Conservation (phyloP, 2,329 filamentous ascomycete genomes). For the Xylariaceae sp. region DNA sequence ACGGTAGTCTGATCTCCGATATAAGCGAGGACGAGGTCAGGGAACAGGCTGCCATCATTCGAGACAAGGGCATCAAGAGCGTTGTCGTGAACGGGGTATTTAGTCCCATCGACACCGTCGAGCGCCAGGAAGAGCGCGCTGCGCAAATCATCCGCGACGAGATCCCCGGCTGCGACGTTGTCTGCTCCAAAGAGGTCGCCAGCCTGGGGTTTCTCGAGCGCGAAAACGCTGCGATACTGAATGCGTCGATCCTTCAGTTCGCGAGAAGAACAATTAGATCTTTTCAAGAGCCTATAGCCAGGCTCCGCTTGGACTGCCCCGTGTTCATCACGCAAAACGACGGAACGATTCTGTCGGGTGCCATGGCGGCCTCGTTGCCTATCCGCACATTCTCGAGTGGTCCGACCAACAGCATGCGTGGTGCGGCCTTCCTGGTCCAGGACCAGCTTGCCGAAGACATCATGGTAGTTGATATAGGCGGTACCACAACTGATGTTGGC, state of each 20-base stretch:
- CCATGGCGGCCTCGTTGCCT: slow-evolving; percentile 51
- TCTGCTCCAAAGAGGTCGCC: slow-evolving; percentile 48
- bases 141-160: slow-evolving; percentile 37
- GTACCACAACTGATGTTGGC: slow-evolving; percentile 63
- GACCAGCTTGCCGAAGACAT: slow-evolving; percentile 31
- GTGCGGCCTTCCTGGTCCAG: slow-evolving; percentile 55
- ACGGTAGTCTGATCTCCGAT: slow-evolving; percentile 41
- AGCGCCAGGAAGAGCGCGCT: slow-evolving; percentile 45
- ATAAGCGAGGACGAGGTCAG: slow-evolving; percentile 39
- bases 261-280: slow-evolving; percentile 52
- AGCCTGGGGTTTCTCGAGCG: slow-evolving; percentile 54
- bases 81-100: slow-evolving; percentile 48
- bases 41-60: slow-evolving; percentile 34
- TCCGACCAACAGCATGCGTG: slow-evolving; percentile 60
- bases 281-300: slow-evolving; percentile 48
- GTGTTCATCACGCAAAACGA: slow-evolving; percentile 62
- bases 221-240: slow-evolving; percentile 62
- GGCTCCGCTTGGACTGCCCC: slow-evolving; percentile 46
- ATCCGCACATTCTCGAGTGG: slow-evolving; percentile 60
- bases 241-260: slow-evolving; percentile 56
- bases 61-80: slow-evolving; percentile 37
- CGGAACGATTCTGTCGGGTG: slow-evolving; percentile 53
- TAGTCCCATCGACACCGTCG: slow-evolving; percentile 46
- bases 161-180: slow-evolving; percentile 39
- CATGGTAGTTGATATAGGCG: slow-evolving; percentile 64